Evolutionary conservation across 805 yeast species (phyloP), one percentile per base, ranked within the genome.

Genomic region (Cyberlindnera amylophila): DNA sequence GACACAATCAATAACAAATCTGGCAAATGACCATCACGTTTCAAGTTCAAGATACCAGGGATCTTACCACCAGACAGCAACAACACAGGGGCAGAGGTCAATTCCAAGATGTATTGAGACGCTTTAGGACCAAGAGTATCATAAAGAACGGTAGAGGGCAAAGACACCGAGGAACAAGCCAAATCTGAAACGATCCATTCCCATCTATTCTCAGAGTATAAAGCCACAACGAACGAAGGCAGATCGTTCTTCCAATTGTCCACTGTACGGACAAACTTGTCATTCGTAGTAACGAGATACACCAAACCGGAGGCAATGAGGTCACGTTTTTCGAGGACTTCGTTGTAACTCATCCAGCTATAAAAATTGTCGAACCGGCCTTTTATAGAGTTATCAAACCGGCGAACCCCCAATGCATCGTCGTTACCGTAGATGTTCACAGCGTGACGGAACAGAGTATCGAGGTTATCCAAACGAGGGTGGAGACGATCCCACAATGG

Each of bases 111-210:
- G 55, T 81, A 81, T 48, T 69, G 72, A 6, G 86, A 71, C 4
- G 90, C 72, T 21, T 69, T 71, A 1, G 81, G 73, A 6, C 82
- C 82, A 40, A 77, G 53, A 10, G 81, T 75, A 40, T 77, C 81
- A 53, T 77, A 77, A n/a, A 77, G 55, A 1, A 77, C 71, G 5
- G 79, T 77, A 38, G 65, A 65, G 3, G 75, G 57, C 30, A 67
- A 69, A 58, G 70, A 41, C 6, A 41, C 40, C 2, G 42, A 41
- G 66, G 48, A 46, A 63, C 74, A 78, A 15, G 77, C 70, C 30
- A 68, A 69, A 53, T 84, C 78, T 0, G 88, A 86, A 52, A 82
- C 58, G 55, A 82, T 65, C 93, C 93, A 84, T 61, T 83, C 86
- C 11, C 71, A 64, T 38, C 81, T 64, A 56, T 82, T 82, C 32